These are phyloP conservation scores for Herpetomonas tarakana DNA, from an alignment of 208 protist species.

Conservation along the genomic window DNA sequence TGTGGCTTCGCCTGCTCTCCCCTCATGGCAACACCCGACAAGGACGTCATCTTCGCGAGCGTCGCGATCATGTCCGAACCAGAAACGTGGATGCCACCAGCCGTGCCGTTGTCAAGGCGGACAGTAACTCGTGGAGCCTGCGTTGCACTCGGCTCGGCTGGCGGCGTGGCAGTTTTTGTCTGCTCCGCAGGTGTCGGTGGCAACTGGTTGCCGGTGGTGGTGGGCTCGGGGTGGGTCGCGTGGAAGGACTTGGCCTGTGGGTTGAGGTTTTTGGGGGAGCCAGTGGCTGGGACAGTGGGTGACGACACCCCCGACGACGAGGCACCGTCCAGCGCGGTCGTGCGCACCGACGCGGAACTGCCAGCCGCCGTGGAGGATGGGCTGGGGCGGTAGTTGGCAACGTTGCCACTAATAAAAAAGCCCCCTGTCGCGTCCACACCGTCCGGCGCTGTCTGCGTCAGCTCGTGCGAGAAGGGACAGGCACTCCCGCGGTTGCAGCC, in stretches of 20 bases:
- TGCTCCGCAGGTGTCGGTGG: too few species aligned
- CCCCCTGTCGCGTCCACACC: constrained; percentile 36
- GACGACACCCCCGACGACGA: not conserved
- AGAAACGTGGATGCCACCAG: not conserved
- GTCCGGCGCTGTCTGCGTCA: constrained; percentile 33
- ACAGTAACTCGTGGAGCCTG: not conserved
- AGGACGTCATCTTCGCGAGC: not conserved
- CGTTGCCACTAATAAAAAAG: constrained; percentile 44
- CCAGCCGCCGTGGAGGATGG: not conserved
- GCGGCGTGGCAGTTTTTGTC: too few species aligned
- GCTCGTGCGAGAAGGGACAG: constrained; percentile 43
- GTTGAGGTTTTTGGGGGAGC: not conserved
- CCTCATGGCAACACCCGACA: too few species aligned
- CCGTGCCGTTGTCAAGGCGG: not conserved
- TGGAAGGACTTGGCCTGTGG: not conserved
- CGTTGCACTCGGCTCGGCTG: not conserved
- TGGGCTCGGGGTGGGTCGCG: not conserved
- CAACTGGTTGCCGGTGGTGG: not conserved
- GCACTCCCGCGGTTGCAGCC: constrained; percentile 29
- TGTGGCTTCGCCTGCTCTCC: too few species aligned
- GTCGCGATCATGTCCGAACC: not conserved
- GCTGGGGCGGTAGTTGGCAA: constrained; percentile 36
- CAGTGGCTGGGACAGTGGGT: not conserved
- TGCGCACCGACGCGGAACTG: not conserved
- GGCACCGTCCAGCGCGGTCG: too few species aligned